These are phyloP conservation scores for Zizania latifolia DNA, from an alignment of 176 grass and related monocot species.

Conservation along the genomic window DNA sequence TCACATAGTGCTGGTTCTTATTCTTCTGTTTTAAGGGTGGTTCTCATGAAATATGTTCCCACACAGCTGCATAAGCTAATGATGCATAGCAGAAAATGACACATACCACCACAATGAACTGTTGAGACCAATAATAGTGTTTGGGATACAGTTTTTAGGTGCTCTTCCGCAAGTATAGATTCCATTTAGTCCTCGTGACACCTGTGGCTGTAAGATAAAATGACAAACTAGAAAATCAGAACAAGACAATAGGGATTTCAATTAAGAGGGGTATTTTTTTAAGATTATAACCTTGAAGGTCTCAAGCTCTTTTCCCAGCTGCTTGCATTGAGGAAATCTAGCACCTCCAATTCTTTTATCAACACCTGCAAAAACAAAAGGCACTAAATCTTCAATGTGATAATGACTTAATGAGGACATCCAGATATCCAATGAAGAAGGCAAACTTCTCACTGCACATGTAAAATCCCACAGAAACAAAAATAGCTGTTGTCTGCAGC, in stretches of 20 bases:
- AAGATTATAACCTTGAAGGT: constrained; percentile 44
- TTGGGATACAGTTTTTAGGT: constrained; percentile 13
- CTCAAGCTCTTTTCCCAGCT: constrained; percentile 22
- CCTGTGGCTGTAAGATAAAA: constrained; percentile 41
- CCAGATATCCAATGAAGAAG: neutral
- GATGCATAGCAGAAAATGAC: neutral
- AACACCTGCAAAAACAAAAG: constrained; percentile 44
- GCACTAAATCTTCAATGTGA: neutral
- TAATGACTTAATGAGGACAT: neutral
- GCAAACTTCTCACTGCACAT: neutral
- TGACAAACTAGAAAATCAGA: neutral
- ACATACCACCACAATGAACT: constrained; percentile 46
- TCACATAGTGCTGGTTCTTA: neutral
- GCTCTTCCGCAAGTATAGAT: constrained; percentile 28
- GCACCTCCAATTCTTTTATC: constrained; percentile 45
- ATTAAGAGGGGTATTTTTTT: neutral
- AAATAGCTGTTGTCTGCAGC: neutral
- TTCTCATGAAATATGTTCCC: neutral
- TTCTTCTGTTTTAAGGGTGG: neutral
- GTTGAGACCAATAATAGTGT: constrained; percentile 35
- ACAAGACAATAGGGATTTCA: neutral
- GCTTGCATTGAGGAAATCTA: constrained; percentile 27
- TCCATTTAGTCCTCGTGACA: constrained; percentile 21
- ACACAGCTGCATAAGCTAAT: neutral
- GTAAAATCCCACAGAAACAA: neutral